Conservation (phyloP, 2,329 filamentous ascomycete genomes). For the Paraphoma chrysanthemicola region DNA sequence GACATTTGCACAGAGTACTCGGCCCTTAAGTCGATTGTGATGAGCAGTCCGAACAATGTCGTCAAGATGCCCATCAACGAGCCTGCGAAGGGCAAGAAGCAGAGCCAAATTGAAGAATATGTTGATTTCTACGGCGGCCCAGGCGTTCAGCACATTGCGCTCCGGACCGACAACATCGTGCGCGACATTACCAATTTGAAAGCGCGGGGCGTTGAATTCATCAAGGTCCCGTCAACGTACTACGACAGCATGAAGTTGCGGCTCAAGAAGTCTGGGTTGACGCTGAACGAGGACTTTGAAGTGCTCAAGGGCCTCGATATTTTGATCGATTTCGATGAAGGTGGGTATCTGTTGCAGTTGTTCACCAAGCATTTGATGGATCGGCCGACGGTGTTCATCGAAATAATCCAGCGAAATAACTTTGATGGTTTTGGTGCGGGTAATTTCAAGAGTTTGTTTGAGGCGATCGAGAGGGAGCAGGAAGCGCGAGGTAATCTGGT, state of each 20-base stretch:
- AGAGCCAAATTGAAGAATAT: constrained; percentile 89
- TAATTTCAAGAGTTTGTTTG: constrained; percentile 94
- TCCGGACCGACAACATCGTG: constrained; percentile 83
- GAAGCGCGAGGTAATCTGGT: constrained; percentile 79
- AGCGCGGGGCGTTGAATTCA: constrained; percentile 91
- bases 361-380: constrained; percentile 83
- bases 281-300: constrained; percentile 79
- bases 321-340: constrained; percentile 93
- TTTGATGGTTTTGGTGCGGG: constrained; percentile 94
- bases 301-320: constrained; percentile 80
- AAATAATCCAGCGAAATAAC: constrained; percentile 91
- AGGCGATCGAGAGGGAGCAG: constrained; percentile 95
- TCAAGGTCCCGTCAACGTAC: constrained; percentile 85
- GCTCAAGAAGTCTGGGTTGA: constrained; percentile 67
- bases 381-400: constrained; percentile 91
- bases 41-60: constrained; percentile 81
- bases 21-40: constrained; percentile 86
- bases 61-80: constrained; percentile 99
- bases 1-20: constrained; percentile 93
- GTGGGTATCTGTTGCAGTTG: constrained; percentile 76
- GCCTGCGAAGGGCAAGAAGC: constrained; percentile 86
- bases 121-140: constrained; percentile 88
- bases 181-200: constrained; percentile 77
- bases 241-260: constrained; percentile 79
- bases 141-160: constrained; percentile 92